These are phyloP conservation scores for Lachnellula cervina DNA, from an alignment of 2,329 filamentous ascomycete genomes.

Conservation along the genomic window DNA sequence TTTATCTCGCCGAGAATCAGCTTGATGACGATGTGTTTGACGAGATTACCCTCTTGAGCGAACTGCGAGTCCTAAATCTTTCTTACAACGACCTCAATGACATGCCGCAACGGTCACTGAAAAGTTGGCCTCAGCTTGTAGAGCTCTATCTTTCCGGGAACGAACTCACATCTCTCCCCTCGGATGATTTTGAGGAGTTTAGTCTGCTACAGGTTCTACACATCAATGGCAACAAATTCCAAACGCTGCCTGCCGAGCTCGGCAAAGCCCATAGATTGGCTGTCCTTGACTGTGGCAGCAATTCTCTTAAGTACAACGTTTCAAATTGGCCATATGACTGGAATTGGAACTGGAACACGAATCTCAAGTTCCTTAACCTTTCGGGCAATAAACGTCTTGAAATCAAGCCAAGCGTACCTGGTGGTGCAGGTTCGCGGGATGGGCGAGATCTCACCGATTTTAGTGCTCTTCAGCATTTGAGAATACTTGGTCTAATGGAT, in stretches of 20 bases:
- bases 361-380: constrained; percentile 89
- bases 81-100: constrained; percentile 95
- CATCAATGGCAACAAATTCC: constrained; percentile 97
- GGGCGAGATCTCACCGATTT: constrained; percentile 81
- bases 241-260: constrained; percentile 90
- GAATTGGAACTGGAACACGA: constrained; percentile 99
- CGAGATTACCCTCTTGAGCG: constrained; percentile 74
- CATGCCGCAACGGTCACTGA: constrained; percentile 81
- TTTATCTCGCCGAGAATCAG: constrained; percentile 90
- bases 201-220: constrained; percentile 84
- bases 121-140: constrained; percentile 81
- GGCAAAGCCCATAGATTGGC: constrained; percentile 89
- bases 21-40: constrained; percentile 95
- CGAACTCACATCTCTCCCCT: constrained; percentile 82
- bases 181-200: constrained; percentile 88
- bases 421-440: constrained; percentile 63
- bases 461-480: constrained; percentile 73
- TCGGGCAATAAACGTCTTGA: constrained; percentile 96
- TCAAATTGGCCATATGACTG: constrained; percentile 99
- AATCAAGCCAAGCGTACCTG: constrained; percentile 72
- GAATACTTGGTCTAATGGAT: constrained; percentile 93
- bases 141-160: constrained; percentile 96
- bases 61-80: constrained; percentile 83
- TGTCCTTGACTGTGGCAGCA: constrained; percentile 91
- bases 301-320: constrained; percentile 95